A percentile compares a stretch with the other conserved stretches of the same genome.
phyloP scores from a whole-genome alignment of 106 monocot species.

The Platanthera guangdongensis region DNA sequence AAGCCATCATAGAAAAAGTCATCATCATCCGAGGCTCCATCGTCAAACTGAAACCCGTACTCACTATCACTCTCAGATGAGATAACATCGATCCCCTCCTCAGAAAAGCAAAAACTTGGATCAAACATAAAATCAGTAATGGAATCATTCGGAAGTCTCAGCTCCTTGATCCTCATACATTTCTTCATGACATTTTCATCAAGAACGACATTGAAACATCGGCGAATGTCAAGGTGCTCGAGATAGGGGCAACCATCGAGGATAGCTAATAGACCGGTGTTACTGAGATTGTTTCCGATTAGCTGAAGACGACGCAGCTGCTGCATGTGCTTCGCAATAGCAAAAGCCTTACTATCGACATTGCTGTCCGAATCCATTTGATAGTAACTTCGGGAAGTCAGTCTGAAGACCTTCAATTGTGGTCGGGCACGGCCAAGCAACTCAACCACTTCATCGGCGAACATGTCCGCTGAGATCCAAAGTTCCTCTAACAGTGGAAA shows the following conservation, averaged over 20 bases:
- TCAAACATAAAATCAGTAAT: neutral
- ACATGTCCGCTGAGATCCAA: conserved; percentile 21
- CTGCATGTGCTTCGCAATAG: conserved; percentile 39
- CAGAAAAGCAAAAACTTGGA: neutral
- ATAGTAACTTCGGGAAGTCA: neutral
- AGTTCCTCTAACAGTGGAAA: conserved; percentile 32
- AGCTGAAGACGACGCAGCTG: conserved; percentile 36
- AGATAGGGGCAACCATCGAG: conserved; percentile 36
- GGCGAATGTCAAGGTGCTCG: conserved; percentile 31
- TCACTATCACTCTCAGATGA: neutral
- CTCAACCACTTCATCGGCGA: conserved; percentile 11
- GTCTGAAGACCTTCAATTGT: conserved; percentile 23
- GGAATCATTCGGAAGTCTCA: conserved; percentile 12
- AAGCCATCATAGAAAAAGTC: no score
- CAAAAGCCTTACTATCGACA: conserved; percentile 16
- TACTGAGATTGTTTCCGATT: conserved; percentile 21
- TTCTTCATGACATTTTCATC: conserved; percentile 9
- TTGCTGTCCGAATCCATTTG: neutral
- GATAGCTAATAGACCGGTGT: conserved; percentile 28
- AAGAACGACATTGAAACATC: conserved; percentile 14
- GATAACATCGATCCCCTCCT: neutral
- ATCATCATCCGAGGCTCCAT: neutral
- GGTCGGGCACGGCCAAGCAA: conserved; percentile 25
- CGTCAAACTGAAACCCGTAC: neutral
- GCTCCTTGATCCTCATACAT: neutral